Percentiles rank a stretch among this genome's conserved stretches.
phyloP scores from a whole-genome alignment of 1,284 basidiomycete species.

The Cerioporus squamosus region DNA sequence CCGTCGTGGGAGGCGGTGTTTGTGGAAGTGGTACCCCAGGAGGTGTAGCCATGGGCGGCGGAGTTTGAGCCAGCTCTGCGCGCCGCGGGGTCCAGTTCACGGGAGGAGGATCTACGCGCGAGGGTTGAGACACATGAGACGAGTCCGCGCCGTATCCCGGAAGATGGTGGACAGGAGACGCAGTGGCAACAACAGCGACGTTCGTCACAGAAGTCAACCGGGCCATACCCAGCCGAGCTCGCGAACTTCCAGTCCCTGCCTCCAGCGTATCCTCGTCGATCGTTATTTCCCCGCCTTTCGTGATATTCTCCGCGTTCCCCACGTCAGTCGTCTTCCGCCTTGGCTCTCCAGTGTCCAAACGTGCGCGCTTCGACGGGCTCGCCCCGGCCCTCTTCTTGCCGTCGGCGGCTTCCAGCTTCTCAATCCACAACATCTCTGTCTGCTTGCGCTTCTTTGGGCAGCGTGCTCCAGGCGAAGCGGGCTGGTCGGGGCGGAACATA shows the following conservation, averaged over 20 bases:
- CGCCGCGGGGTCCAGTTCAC: too few species aligned
- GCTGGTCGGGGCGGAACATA: conserved; percentile 42
- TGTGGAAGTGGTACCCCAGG: neutral
- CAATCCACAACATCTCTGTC: conserved; percentile 38
- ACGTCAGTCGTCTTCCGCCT: neutral
- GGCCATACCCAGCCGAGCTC: conserved; percentile 1
- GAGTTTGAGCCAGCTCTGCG: too few species aligned
- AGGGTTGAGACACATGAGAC: neutral
- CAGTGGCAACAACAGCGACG: conserved; percentile 3
- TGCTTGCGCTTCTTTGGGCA: conserved; percentile 41
- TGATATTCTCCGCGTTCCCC: conserved; percentile 3
- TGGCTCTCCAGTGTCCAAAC: neutral
- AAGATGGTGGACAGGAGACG: neutral
- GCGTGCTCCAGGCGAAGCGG: conserved; percentile 40
- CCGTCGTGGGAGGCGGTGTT: neutral
- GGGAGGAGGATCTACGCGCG: too few species aligned
- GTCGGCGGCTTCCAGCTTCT: conserved; percentile 37
- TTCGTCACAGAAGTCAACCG: conserved; percentile 31
- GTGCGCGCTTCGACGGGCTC: conserved; percentile 8
- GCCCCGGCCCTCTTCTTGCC: conserved; percentile 9
- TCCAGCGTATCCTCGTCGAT: neutral
- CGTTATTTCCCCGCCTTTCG: neutral
- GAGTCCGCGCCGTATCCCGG: neutral
- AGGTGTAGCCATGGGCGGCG: neutral
- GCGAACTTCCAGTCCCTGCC: neutral